These are phyloP conservation scores for Lanmaoa rubissima DNA, from an alignment of 768 basidiomycete genomes.

Conservation along the genomic window DNA sequence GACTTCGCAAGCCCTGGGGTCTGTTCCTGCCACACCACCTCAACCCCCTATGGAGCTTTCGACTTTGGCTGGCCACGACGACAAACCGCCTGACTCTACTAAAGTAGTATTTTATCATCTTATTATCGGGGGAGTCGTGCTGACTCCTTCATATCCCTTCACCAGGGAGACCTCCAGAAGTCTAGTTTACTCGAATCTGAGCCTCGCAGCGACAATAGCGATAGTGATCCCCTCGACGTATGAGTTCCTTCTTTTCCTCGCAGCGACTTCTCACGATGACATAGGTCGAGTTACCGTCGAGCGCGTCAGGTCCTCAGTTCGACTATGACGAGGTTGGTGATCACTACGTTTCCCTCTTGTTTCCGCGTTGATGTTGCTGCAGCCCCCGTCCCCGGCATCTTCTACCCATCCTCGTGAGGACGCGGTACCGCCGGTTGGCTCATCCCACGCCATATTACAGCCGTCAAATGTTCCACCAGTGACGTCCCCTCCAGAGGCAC, in stretches of 20 bases:
- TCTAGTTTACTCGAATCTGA: too few relatives aligned
- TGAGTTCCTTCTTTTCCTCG: not conserved
- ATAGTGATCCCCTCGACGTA: not conserved
- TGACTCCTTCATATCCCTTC: too few relatives aligned
- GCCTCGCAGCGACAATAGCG: not conserved
- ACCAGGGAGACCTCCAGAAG: too few relatives aligned
- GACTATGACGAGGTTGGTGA: not conserved
- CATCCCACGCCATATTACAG: too few relatives aligned
- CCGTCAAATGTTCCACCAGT: too few relatives aligned
- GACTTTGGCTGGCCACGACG: too few relatives aligned
- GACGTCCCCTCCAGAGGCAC: too few relatives aligned
- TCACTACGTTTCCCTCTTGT: not conserved
- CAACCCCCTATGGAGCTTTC: not conserved
- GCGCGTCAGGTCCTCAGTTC: not conserved
- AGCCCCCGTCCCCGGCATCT: not conserved
- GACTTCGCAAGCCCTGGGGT: constrained; percentile 17
- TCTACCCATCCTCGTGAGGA: not conserved
- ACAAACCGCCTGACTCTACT: too few relatives aligned
- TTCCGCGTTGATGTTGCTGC: not conserved
- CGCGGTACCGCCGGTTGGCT: too few relatives aligned
- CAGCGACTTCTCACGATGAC: not conserved
- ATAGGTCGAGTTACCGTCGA: not conserved
- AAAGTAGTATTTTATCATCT: too few relatives aligned
- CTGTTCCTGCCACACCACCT: constrained; percentile 16
- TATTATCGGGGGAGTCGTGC: too few relatives aligned